Evolutionary conservation across 2,329 filamentous ascomycete species (phyloP), one percentile per base, ranked within the genome.

Genomic region (Fusarium tjaetaba): DNA sequence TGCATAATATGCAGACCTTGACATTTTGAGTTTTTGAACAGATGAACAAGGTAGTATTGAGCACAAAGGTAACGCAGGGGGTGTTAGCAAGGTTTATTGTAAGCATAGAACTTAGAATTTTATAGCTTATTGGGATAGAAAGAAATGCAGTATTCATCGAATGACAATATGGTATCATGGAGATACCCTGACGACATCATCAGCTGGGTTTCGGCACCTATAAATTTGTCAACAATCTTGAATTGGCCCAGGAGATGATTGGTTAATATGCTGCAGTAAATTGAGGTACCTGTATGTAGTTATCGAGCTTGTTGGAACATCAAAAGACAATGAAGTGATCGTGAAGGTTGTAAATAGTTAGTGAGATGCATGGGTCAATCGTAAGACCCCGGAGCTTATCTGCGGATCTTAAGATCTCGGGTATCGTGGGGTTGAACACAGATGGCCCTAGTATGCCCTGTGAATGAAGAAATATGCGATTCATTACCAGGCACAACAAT

Each of bases 401-500:
- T 55, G 51, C 24, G 26, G 51, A 55, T 55, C 51, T 30, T 55
- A 55, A 42, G 51, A 41, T 55, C 20, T 28, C 20, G 24, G 18
- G 24, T 13, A 55, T 28, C 34, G 7, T 55, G 20, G 20, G 5
- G 11, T 13, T 41, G 5, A n/a, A 4, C 11, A 28, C 10, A 28
- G 1, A 22, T 18, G 20, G 2, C 18, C 11, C 24, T 30, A 4
- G 9, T 6, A 20, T 39, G 8, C 26, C 1, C 6, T 14, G 5
- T 5, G 2, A 15, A 7, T 1, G 0, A n/a, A 32, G 2, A 20
- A 15, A 11, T 15, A 11, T 4, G 8, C 3, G 3, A n/a, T 11
- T 15, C 0, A 10, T 18, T 6, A 6, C 13, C 10, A 36, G 9
- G 9, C 16, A 9, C 34, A 36, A 10, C 16, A 36, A 18, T 5